phyloP scores from a whole-genome alignment of 2,329 filamentous ascomycete genomes.

The Cladobotryum protrusum region DNA sequence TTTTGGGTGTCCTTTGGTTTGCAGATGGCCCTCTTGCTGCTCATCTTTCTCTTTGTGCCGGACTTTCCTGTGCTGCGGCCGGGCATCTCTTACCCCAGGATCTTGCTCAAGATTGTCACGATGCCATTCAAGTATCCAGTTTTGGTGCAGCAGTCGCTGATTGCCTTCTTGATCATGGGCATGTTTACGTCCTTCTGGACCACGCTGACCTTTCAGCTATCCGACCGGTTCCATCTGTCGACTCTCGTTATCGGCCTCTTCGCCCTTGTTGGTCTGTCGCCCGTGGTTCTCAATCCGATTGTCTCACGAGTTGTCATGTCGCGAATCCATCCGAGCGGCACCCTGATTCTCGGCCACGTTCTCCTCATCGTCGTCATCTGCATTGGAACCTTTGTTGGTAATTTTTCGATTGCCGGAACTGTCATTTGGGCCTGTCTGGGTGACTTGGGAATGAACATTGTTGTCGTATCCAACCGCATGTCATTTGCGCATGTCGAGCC shows the following conservation, averaged over 20 bases:
- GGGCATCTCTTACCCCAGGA: conserved; percentile 57
- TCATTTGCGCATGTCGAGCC: conserved; percentile 67
- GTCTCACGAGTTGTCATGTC: conserved; percentile 62
- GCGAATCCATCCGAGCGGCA: conserved; percentile 60
- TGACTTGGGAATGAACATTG: conserved; percentile 67
- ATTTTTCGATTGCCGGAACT: conserved; percentile 61
- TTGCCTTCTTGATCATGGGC: conserved; percentile 53
- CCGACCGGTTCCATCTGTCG: conserved; percentile 63
- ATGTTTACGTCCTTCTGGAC: conserved; percentile 51
- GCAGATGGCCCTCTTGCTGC: conserved; percentile 58
- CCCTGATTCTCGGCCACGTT: conserved; percentile 55
- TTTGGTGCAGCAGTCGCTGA: conserved; percentile 62
- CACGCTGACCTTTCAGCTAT: conserved; percentile 72
- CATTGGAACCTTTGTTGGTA: conserved; percentile 64
- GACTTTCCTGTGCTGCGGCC: conserved; percentile 74
- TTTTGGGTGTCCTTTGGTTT: conserved; percentile 72
- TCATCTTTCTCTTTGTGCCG: conserved; percentile 69
- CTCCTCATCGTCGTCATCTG: conserved; percentile 56
- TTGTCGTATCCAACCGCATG: conserved; percentile 66
- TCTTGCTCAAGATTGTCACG: conserved; percentile 55
- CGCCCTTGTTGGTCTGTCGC: conserved; percentile 66
- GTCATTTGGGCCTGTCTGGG: conserved; percentile 64
- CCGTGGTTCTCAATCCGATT: conserved; percentile 61
- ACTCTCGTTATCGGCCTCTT: conserved; percentile 70
- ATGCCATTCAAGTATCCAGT: conserved; percentile 47